phyloP scores from a whole-genome alignment of 179 eudicot species.

The Vitellaria paradoxa region DNA sequence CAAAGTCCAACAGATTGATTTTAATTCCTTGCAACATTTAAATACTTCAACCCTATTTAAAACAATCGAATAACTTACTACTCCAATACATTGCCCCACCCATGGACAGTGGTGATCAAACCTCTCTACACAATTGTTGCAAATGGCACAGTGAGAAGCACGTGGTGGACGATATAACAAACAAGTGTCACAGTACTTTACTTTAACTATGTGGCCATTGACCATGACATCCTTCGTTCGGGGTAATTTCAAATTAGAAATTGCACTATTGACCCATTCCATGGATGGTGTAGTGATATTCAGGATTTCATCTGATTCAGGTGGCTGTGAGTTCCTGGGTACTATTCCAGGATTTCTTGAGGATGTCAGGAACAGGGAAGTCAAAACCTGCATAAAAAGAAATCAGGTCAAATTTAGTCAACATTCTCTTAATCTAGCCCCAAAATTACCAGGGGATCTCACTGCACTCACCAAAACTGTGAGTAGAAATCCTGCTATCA shows the following conservation, averaged over 20 bases:
- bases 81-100: slow-evolving; percentile 59
- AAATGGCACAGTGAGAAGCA: slow-evolving; percentile 54
- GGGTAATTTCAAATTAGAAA: slow-evolving; percentile 52
- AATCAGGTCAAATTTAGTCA: slow-evolving; percentile 1
- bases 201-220: slow-evolving; percentile 55
- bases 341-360: slow-evolving; percentile 75
- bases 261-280: slow-evolving; percentile 60
- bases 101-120: slow-evolving; percentile 65
- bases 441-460: not conserved
- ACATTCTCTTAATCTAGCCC: not conserved
- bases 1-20: too few relatives aligned
- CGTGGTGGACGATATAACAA: slow-evolving; percentile 51
- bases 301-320: slow-evolving; percentile 43
- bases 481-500: slow-evolving; percentile 38
- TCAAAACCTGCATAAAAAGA: slow-evolving; percentile 40
- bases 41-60: too few relatives aligned
- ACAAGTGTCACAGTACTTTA: slow-evolving; percentile 71
- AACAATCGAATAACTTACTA: slow-evolving; percentile 28
- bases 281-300: slow-evolving; percentile 43
- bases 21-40: too few relatives aligned
- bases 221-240: slow-evolving; percentile 48
- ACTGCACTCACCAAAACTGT: slow-evolving; percentile 43
- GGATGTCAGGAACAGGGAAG: slow-evolving; percentile 57
- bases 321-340: slow-evolving; percentile 54
- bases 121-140: slow-evolving; percentile 52